Evolutionary conservation across 1,284 basidiomycete genomes (phyloP).

Genomic region (Apiotrichum mycotoxinovorans): DNA sequence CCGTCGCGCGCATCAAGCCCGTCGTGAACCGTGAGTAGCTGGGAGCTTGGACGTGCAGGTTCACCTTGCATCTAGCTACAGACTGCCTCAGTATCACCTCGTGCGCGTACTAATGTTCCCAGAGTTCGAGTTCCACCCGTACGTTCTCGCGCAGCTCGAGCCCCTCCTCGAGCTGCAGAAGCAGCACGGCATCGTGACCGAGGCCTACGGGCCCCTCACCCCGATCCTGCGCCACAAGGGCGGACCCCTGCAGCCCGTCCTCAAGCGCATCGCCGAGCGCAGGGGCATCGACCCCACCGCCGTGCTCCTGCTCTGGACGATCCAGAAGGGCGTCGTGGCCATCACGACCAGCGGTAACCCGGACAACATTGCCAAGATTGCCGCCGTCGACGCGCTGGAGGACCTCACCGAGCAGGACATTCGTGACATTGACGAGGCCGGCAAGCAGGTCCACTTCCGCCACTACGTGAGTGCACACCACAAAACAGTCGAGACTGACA

Average conservation of each 20-base stretch:
- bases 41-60: too few relatives aligned
- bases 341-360: conserved; percentile 68
- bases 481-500: neutral
- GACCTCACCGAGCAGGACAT: conserved; percentile 64
- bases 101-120: neutral
- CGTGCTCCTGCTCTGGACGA: conserved; percentile 61
- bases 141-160: conserved; percentile 61
- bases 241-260: conserved; percentile 57
- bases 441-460: conserved; percentile 60
- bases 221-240: conserved; percentile 60
- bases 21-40: conserved; percentile 58
- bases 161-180: conserved; percentile 59
- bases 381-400: conserved; percentile 57
- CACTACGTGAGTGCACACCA: conserved; percentile 24
- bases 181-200: conserved; percentile 61
- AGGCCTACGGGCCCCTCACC: conserved; percentile 59
- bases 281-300: conserved; percentile 55
- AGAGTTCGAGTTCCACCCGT: conserved; percentile 71
- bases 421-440: conserved; percentile 59
- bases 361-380: conserved; percentile 62
- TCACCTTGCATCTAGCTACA: too few relatives aligned
- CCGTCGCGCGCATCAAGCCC: conserved; percentile 59
- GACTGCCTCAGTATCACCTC: neutral
- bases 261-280: conserved; percentile 53
- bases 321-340: conserved; percentile 57